Percentiles rank a stretch among this genome's conserved stretches.
Conservation (phyloP, 2,329 filamentous ascomycete genomes). For the Claviceps monticola region DNA sequence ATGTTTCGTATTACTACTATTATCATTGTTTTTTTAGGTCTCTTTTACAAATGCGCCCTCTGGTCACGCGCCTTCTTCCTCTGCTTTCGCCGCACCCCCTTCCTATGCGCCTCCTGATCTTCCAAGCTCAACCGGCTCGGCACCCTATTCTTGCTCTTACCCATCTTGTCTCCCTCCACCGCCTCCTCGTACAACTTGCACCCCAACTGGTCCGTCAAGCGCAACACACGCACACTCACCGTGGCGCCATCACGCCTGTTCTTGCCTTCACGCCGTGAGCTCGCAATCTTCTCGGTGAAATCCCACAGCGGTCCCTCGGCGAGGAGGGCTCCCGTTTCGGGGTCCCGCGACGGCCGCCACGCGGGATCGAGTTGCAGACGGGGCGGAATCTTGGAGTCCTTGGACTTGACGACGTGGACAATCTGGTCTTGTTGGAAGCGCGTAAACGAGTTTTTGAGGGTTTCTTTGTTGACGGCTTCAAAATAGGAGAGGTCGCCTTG, state of each 20-base stretch:
- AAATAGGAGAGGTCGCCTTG: conserved; percentile 96
- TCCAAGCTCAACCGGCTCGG: conserved; percentile 34
- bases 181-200: conserved; percentile 51
- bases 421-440: conserved; percentile 88
- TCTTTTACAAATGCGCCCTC: conserved; percentile 32
- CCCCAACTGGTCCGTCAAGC: conserved; percentile 62
- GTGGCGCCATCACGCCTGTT: conserved; percentile 88
- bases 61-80: conserved; percentile 31
- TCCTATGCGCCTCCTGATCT: conserved; percentile 31
- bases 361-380: conserved; percentile 56
- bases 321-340: conserved; percentile 43
- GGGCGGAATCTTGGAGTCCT: conserved; percentile 46
- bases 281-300: conserved; percentile 78
- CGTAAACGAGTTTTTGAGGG: conserved; percentile 81
- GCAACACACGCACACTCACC: conserved; percentile 68
- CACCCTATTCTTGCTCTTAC: conserved; percentile 22
- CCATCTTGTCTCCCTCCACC: conserved; percentile 21
- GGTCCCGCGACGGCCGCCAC: conserved; percentile 60
- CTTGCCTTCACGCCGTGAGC: conserved; percentile 79
- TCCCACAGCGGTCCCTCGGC: conserved; percentile 74
- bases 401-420: conserved; percentile 56
- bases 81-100: conserved; percentile 31
- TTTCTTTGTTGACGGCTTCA: conserved; percentile 96
- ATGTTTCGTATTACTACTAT: no score
- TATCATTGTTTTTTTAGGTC: neutral